Percentiles rank a stretch among this genome's conserved stretches.
Evolutionary conservation across 306 rosid genomes (phyloP).

Genomic region (Quercus dentata): DNA sequence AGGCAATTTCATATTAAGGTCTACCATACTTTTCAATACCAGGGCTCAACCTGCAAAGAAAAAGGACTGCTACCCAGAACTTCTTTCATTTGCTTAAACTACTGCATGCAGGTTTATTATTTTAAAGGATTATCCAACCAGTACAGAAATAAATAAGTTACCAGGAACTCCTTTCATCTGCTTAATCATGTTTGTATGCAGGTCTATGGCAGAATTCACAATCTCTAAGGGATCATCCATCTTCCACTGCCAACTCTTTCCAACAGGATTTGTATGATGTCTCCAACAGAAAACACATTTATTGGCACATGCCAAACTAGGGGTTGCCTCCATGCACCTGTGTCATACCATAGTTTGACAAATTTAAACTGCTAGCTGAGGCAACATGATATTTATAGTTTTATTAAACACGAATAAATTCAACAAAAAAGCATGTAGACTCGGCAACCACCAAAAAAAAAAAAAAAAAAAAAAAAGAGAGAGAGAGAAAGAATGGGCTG

Average conservation of each 20-base stretch:
- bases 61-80: background rate
- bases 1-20: background rate
- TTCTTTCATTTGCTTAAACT: background rate
- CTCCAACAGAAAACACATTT: slow-evolving; percentile 99
- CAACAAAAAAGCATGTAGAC: background rate
- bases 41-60: background rate
- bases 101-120: background rate
- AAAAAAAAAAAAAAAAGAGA: background rate
- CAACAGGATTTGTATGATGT: slow-evolving; percentile 98
- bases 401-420: background rate
- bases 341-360: slow-evolving; percentile 26
- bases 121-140: slow-evolving; percentile 14
- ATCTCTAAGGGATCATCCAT: slow-evolving; percentile 92
- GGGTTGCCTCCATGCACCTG: slow-evolving; percentile 99
- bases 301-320: slow-evolving; percentile 98
- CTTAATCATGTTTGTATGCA: slow-evolving; percentile 85
- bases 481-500: background rate
- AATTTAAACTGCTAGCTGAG: slow-evolving; percentile 17
- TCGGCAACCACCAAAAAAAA: background rate
- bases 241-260: slow-evolving; percentile 99
- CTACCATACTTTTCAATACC: background rate
- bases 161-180: slow-evolving; percentile 99
- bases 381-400: background rate
- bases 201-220: slow-evolving; percentile 79
- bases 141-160: slow-evolving; percentile 26